phyloP scores from a whole-genome alignment of 352 stramenopile genomes.

The Aphanomyces astaci region DNA sequence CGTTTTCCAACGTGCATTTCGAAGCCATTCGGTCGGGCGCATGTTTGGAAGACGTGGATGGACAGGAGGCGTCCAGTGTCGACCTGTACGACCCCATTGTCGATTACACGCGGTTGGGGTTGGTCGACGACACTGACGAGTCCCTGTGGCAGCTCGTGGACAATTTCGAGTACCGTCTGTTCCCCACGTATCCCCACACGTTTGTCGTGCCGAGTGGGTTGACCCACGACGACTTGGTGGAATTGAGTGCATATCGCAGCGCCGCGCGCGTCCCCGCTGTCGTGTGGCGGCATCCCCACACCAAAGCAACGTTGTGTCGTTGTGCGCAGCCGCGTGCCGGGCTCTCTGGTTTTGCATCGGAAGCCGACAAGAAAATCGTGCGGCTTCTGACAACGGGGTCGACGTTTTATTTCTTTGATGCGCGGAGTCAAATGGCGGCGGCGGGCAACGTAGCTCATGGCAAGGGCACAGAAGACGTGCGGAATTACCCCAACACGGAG shows the following conservation, averaged over 20 bases:
- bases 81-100: constrained; percentile 64
- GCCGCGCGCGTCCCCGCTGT: constrained; percentile 90
- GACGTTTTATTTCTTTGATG: constrained; percentile 83
- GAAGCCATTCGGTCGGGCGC: background rate
- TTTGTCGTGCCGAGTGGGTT: constrained; percentile 91
- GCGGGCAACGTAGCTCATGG: constrained; percentile 78
- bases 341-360: constrained; percentile 69
- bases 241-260: constrained; percentile 88
- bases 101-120: constrained; percentile 69
- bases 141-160: constrained; percentile 68
- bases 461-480: constrained; percentile 85
- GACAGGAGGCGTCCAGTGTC: constrained; percentile 38
- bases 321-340: constrained; percentile 80
- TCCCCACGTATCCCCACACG: constrained; percentile 89
- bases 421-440: constrained; percentile 74
- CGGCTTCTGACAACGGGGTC: constrained; percentile 62
- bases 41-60: constrained; percentile 35
- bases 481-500: constrained; percentile 93
- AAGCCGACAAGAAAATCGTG: constrained; percentile 77
- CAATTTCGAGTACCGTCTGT: constrained; percentile 84
- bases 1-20: constrained; percentile 66
- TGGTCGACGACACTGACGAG: constrained; percentile 54
- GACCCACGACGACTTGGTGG: constrained; percentile 82
- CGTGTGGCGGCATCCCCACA: constrained; percentile 88
- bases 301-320: constrained; percentile 83